Conservation (phyloP, 139 green algal genomes). For the Coccomyxa sp. region DNA sequence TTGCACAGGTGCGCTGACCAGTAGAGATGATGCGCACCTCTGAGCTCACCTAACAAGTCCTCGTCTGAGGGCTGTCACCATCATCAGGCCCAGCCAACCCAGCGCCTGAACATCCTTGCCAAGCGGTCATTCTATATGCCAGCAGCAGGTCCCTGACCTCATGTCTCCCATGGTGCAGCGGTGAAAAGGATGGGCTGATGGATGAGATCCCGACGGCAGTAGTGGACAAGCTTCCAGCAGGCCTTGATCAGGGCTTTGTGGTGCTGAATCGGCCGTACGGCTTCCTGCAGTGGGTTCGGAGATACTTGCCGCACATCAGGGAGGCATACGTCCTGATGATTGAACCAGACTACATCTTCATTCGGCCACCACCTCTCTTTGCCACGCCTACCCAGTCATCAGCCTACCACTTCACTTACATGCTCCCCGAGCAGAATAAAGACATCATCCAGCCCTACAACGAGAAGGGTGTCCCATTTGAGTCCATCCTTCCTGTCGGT, state of each 20-base stretch:
- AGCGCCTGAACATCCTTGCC: too few relatives aligned
- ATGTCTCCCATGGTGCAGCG: constrained; percentile 24
- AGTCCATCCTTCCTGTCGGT: too few relatives aligned
- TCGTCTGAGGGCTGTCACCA: too few relatives aligned
- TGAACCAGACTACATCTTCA: constrained; percentile 77
- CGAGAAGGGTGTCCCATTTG: neutral
- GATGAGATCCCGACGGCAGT: constrained; percentile 74
- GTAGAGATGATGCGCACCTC: too few relatives aligned
- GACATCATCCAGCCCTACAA: constrained; percentile 1
- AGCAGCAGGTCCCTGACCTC: too few relatives aligned
- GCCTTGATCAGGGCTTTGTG: constrained; percentile 51
- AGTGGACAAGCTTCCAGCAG: constrained; percentile 45
- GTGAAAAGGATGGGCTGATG: constrained; percentile 49
- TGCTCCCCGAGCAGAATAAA: constrained; percentile 36
- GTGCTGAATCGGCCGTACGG: constrained; percentile 66
- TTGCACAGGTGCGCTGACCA: constrained; percentile 33
- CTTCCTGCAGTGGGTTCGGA: constrained; percentile 63
- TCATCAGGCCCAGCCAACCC: too few relatives aligned
- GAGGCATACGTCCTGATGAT: constrained; percentile 74
- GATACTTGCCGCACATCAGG: constrained; percentile 25
- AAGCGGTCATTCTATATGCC: too few relatives aligned
- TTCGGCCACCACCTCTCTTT: constrained; percentile 56
- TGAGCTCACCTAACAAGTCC: too few relatives aligned
- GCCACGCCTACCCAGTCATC: constrained; percentile 36
- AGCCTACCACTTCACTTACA: constrained; percentile 78